Conservation (phyloP, 352 stramenopile species). For the Phytophthora vignae region DNA sequence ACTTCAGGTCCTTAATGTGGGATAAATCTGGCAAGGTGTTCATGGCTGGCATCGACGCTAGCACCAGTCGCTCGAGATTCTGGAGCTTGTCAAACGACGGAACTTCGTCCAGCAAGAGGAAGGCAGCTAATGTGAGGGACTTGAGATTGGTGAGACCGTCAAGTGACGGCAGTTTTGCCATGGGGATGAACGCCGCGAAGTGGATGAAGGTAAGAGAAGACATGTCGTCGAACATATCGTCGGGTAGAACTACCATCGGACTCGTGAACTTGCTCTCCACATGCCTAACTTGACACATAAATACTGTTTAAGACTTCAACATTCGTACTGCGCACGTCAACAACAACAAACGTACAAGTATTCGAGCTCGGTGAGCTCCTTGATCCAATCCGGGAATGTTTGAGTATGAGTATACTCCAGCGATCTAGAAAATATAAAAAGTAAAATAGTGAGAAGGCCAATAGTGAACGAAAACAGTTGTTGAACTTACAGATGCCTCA, state of each 20-base stretch:
- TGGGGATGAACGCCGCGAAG: slow-evolving; percentile 31
- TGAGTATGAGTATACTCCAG: slow-evolving; percentile 26
- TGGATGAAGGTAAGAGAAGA: slow-evolving; percentile 44
- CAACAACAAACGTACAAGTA: slow-evolving; percentile 29
- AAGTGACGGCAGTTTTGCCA: slow-evolving; percentile 35
- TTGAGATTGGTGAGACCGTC: slow-evolving; percentile 39
- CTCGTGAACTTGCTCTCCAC: slow-evolving; percentile 13
- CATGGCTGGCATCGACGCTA: slow-evolving; percentile 11
- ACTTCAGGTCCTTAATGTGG: slow-evolving; percentile 15
- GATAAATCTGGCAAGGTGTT: slow-evolving; percentile 28
- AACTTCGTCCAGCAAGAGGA: slow-evolving; percentile 17
- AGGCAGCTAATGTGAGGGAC: slow-evolving; percentile 35
- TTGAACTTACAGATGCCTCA: not conserved
- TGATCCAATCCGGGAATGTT: slow-evolving; percentile 13
- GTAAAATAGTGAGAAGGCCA: not conserved
- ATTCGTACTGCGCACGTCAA: no score
- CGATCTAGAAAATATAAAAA: slow-evolving; percentile 23
- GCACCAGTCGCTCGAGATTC: slow-evolving; percentile 34
- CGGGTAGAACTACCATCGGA: slow-evolving; percentile 14
- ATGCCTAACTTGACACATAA: not conserved
- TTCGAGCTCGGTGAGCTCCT: slow-evolving; percentile 35
- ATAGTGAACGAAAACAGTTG: slow-evolving; percentile 1
- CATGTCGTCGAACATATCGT: slow-evolving; percentile 52
- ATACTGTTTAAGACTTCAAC: no score
- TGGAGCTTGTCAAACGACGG: slow-evolving; percentile 17